A percentile compares a stretch with the other conserved stretches of the same genome.
These are phyloP conservation scores for Astrephomene gubernaculifera DNA, from an alignment of 139 green algal genomes.

Conservation along the genomic window DNA sequence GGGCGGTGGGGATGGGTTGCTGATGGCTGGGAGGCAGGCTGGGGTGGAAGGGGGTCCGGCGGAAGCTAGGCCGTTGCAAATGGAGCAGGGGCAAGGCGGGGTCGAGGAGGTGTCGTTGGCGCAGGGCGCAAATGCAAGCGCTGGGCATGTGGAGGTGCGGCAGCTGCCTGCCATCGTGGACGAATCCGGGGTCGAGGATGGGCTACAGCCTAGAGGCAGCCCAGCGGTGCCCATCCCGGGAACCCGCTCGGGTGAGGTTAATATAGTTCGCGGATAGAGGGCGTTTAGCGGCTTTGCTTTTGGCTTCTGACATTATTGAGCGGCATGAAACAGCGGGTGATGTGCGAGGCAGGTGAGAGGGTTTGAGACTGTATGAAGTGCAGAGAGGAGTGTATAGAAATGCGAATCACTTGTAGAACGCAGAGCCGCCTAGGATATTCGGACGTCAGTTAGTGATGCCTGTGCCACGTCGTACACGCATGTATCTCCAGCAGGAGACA, in stretches of 20 bases:
- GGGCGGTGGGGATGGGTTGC: neutral
- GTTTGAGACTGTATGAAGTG: no score
- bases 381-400: no score
- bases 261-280: neutral
- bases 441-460: no score
- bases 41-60: neutral
- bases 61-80: neutral
- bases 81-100: neutral
- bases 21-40: neutral
- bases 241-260: neutral
- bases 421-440: no score
- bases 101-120: neutral
- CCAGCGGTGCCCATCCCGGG: neutral
- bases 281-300: no score
- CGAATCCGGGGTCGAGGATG: neutral
- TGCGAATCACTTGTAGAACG: no score
- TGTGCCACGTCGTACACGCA: no score
- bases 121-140: neutral
- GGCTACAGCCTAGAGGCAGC: neutral
- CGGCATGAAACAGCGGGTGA: no score
- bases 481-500: no score
- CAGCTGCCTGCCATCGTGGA: neutral
- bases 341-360: no score
- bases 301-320: no score
- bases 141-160: constrained; percentile 18